Evolutionary conservation across 148 eudicot genomes (phyloP), one percentile per base, ranked within the genome.

Genomic region (Rhododendron molle): DNA sequence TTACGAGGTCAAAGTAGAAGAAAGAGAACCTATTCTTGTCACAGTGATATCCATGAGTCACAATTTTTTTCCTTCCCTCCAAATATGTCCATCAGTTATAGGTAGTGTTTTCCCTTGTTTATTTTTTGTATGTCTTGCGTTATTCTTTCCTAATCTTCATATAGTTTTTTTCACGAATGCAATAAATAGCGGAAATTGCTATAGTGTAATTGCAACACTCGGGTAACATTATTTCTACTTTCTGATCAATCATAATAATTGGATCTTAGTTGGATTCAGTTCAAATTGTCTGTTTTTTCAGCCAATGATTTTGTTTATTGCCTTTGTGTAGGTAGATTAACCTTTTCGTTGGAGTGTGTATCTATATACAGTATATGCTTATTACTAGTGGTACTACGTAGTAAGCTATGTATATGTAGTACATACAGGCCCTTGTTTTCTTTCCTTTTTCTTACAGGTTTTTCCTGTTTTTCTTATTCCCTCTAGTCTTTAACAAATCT

Each of bases 1-100:
- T 94, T 80, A 92, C 93, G n/a, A 94, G 98, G 92, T 91, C 93
- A 7, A 97, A 97, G 88, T 97, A 90, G 91, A 71, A 72, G 58
- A 76, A 43, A 43, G 9, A 83, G 9, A 9, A 43, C 5, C 32
- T 11, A 71, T 44, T 71, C 60, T 4, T 76, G 21, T 50, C 81
- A 23, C 50, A 14, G 1, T 26, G 36, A 13, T 56, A n/a, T n/a
- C 36, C 36, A 10, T 13, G 49, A 20, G 11, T n/a, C 28, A 15
- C 7, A 3, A 5, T 52, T n/a, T 54, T 54, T 84, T 83, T 15
- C 2, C 26, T 82, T 40, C 34, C 54, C 65, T 28, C 30, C n/a
- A 49, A 79, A 15, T 26, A 14, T 50, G 32, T 80, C 21, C 82
- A 15, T 49, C 62, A 30, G 32, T 36, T 3, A 6, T 26, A 38